phyloP scores from a whole-genome alignment of 176 grass and related monocot species.

The Miscanthus lutarioriparius region DNA sequence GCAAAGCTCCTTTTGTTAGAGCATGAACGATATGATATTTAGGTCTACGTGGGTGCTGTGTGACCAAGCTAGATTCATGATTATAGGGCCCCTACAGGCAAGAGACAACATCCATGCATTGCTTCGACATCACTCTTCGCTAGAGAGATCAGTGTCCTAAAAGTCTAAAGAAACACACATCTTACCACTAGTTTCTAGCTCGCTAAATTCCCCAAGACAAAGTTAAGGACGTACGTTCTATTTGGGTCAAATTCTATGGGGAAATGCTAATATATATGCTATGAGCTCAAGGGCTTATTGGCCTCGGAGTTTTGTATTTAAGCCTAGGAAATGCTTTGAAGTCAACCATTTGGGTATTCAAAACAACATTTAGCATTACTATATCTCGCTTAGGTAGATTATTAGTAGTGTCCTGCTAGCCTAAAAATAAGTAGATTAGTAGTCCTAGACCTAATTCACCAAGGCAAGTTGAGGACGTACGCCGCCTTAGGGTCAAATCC shows the following conservation, averaged over 20 bases:
- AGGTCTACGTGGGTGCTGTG: neutral
- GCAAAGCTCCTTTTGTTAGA: neutral
- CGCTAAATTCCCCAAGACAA: neutral
- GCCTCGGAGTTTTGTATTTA: neutral
- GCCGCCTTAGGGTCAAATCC: conserved; percentile 36
- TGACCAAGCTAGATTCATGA: conserved; percentile 31
- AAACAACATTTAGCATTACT: neutral
- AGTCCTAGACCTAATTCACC: neutral
- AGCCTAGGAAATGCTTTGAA: neutral
- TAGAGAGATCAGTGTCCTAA: neutral
- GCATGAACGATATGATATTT: neutral
- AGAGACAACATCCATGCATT: conserved; percentile 42
- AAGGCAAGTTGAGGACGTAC: neutral
- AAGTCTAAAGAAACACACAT: neutral
- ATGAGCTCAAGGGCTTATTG: neutral
- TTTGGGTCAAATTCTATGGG: neutral
- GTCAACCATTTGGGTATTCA: neutral
- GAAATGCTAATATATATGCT: neutral
- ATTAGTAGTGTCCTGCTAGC: neutral
- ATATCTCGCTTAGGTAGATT: neutral
- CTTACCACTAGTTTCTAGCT: neutral
- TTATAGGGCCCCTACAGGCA: conserved; percentile 17
- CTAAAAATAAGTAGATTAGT: neutral
- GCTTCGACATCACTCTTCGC: conserved; percentile 42
- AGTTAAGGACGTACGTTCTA: neutral